Evolutionary conservation across 345 rosid species (phyloP), one percentile per base, ranked within the genome.

Genomic region (Linum lewisii): DNA sequence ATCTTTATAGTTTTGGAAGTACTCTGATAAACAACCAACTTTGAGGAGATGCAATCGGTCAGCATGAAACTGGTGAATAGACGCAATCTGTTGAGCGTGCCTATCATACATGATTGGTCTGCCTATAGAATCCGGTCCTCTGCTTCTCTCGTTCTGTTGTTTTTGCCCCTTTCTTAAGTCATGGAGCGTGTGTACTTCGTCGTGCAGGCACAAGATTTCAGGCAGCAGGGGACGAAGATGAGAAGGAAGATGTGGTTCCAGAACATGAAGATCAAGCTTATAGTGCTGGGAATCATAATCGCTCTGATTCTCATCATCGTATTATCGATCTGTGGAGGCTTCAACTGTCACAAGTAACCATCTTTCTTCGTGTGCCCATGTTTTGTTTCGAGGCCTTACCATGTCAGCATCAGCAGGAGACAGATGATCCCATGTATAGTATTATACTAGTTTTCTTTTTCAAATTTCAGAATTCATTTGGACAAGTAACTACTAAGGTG

Each of bases 131-230:
- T n/a, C n/a, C n/a, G n/a, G n/a, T n/a, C n/a, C 19, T 50, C 4
- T 50, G 18, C 19, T 18, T 50, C 21, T 50, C 19, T 51, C 54
- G 14, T 18, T 51, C 21, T 18, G 8, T 21, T 21, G 19, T 51
- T 51, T 5, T 15, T 51, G 8, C 21, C 2, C 2, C 7, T 51
- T n/a, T 51, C 19, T 15, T n/a, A 1, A 18, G 54, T 11, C 19
- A 8, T n/a, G 22, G 14, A 5, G 10, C 5, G 38, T 34, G 38
- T 34, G 7, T 34, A 34, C 38, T 34, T 34, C 38, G 21, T 38
- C n/a, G n/a, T 55, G 16, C 72, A 86, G 94, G 94, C 94, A 1
- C 85, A 83, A 73, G 94, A 81, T 68, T 86, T 86, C 77, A 79
- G 84, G 79, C 78, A 77, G 42, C 84, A 78, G 36, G 94, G 94